Base-by-base conservation (phyloP, 805 yeast species). In the Candida quercuum region DNA sequence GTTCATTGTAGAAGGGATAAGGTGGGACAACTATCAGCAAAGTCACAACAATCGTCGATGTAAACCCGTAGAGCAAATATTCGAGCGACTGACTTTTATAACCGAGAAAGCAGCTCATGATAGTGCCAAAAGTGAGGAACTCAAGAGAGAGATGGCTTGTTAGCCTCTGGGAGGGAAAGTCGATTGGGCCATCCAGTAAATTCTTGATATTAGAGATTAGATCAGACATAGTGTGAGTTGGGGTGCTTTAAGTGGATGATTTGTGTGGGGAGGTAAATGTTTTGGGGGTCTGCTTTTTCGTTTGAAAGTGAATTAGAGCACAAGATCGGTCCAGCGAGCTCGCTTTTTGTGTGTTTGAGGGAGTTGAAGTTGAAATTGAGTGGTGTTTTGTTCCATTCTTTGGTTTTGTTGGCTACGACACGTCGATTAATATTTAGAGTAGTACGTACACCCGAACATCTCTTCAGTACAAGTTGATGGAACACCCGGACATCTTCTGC, bases 101-200 rank as follows among this genome's bases (percentile, higher is more conserved):
- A 11, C 52, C 52, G 3, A 32, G 22, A 1, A 41, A 3, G n/a
- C 38, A 43, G 4, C 44, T 31, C 3, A 41, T 13, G 6, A 33
- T 20, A 1, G 48, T 41, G 7, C 52, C 48, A 11, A 30, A 7
- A 12, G 32, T 22, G 14, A 48, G 36, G 13, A 42, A 4, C 18
- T 33, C 15, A 7, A 30, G 27, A 12, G 42, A 21, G 8, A 31
- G n/a, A 10, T 31, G 6, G n/a, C 33, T 34, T 9, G 46, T 42
- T 24, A 23, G 35, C 21, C 28, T 38, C 35, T 48, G 52, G 13
- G 50, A 47, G 8, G 35, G 21, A 32, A 26, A 48, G 26, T 45
- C 48, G 24, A 48, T 48, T 19, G 50, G 47, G 4, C 52, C 50
- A 23, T 48, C 52, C 11, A 44, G 19, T 5, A 22, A 23, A 5